Evolutionary conservation across 1,284 basidiomycete genomes (phyloP), one percentile per base, ranked within the genome.

Genomic region (Sporisorium iseilematis-ciliati): DNA sequence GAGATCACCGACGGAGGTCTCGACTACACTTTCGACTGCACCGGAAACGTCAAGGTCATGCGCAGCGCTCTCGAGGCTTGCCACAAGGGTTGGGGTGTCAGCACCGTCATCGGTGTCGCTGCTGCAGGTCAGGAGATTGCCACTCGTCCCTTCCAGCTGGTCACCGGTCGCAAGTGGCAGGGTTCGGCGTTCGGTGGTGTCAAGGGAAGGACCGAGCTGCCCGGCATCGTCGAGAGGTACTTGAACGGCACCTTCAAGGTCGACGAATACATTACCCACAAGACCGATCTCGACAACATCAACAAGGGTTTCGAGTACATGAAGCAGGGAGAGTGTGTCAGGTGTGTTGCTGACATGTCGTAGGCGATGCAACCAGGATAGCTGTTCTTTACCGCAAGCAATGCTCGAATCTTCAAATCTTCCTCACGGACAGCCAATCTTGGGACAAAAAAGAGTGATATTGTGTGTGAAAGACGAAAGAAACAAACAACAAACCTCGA

Each of bases 101-200:
- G 91, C 73, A 98, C 94, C 57, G 87, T 98, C 78, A 97, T 98
- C 74, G 97, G 87, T 55, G 87, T 87, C 25, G 87, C 87, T 20
- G 86, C 94, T 42, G 93, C 97, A n/a, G 97, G 97, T 7, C 91
- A 97, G 84, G 96, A 99, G 87, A 98, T 99, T 82, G 90, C 93
- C 11, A 99, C 97, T 52, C 89, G 97, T 72, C 96, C 96, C 89
- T 85, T 85, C 85, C 89, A 90, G 84, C 87, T 90, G 49, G 89
- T 94, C 31, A 99, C 97, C 57, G 97, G 97, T 64, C 91, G 97
- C 94, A 92, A 91, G 62, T 98, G 97, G 96, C 92, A 95, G 83
- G 97, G 97, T 49, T 89, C 90, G 46, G 97, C 97, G 0, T 99
- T 99, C 81, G 97, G 97, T 76, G 97, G 97, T 72, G 95, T 99